A percentile compares a stretch with the other conserved stretches of the same genome.
These are phyloP conservation scores for Radiomyces spectabilis DNA, from an alignment of 192 early-diverging fungal genomes.

Conservation along the genomic window DNA sequence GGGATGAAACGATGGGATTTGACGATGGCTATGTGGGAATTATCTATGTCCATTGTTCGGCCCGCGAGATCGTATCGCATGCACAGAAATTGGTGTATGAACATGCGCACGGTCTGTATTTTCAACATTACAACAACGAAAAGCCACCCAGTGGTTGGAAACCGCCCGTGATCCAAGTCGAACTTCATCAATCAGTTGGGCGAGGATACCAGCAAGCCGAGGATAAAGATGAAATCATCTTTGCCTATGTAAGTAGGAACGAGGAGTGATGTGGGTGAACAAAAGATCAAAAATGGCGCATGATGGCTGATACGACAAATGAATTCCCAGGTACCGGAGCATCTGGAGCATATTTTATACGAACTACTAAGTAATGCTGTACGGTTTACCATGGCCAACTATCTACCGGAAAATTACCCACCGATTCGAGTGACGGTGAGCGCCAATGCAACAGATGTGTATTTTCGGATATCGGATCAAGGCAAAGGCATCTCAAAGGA, in stretches of 20 bases:
- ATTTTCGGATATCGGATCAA: constrained; percentile 90
- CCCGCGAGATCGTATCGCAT: constrained; percentile 38
- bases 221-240: constrained; percentile 9
- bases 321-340: constrained; percentile 52
- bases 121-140: too few relatives aligned
- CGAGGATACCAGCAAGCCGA: neutral
- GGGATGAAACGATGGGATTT: constrained; percentile 27
- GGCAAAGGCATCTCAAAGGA: constrained; percentile 75
- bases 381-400: constrained; percentile 55
- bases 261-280: neutral
- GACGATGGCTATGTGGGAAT: constrained; percentile 60
- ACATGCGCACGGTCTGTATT: too few relatives aligned
- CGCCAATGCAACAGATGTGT: constrained; percentile 62
- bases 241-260: constrained; percentile 22
- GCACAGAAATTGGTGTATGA: constrained; percentile 6
- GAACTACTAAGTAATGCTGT: constrained; percentile 88
- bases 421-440: constrained; percentile 84
- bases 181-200: neutral
- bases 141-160: too few relatives aligned
- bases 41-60: constrained; percentile 57
- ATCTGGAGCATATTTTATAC: constrained; percentile 90
- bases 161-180: constrained; percentile 2
- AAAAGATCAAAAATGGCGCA: too few relatives aligned
- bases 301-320: too few relatives aligned
- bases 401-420: constrained; percentile 43